Evolutionary conservation across 768 basidiomycete genomes (phyloP).

Genomic region (Lanmaoa rubissima): DNA sequence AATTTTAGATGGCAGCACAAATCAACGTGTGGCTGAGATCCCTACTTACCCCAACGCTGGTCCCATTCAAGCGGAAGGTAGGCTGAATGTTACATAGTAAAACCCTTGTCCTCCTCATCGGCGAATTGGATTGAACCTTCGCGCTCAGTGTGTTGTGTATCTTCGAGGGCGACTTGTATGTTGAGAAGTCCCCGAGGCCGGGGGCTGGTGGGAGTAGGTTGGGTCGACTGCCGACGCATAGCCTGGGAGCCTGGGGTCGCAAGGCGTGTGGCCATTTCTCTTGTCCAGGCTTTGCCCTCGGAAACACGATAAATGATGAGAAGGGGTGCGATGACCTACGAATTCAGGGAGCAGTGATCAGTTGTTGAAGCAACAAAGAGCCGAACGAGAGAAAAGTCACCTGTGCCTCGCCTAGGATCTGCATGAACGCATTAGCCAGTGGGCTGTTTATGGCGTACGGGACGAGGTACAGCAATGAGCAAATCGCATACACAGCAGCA

Average conservation of each 20-base stretch:
- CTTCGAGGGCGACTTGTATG: conserved; percentile 19
- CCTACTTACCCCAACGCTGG: neutral
- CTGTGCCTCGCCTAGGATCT: conserved; percentile 32
- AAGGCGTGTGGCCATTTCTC: conserved; percentile 15
- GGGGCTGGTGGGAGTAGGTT: neutral
- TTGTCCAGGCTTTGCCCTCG: conserved; percentile 43
- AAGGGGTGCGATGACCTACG: conserved; percentile 45
- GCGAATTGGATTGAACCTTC: conserved; percentile 2
- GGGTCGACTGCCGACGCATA: conserved; percentile 13
- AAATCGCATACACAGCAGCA: conserved; percentile 33
- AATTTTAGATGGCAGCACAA: neutral
- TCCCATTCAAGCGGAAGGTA: neutral
- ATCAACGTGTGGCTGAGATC: neutral
- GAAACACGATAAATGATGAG: conserved; percentile 49
- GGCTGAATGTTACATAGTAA: neutral
- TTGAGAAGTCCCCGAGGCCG: conserved; percentile 2
- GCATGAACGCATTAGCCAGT: conserved; percentile 29
- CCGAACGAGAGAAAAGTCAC: conserved; percentile 1
- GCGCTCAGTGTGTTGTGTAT: neutral
- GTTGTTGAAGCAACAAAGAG: neutral
- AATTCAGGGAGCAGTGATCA: neutral
- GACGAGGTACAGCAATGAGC: conserved; percentile 33
- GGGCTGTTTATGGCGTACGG: conserved; percentile 25
- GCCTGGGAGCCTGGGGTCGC: neutral
- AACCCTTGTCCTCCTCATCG: conserved; percentile 8